These are phyloP conservation scores for Pharus latifolius DNA, from an alignment of 176 grass and related monocot species.

Conservation along the genomic window DNA sequence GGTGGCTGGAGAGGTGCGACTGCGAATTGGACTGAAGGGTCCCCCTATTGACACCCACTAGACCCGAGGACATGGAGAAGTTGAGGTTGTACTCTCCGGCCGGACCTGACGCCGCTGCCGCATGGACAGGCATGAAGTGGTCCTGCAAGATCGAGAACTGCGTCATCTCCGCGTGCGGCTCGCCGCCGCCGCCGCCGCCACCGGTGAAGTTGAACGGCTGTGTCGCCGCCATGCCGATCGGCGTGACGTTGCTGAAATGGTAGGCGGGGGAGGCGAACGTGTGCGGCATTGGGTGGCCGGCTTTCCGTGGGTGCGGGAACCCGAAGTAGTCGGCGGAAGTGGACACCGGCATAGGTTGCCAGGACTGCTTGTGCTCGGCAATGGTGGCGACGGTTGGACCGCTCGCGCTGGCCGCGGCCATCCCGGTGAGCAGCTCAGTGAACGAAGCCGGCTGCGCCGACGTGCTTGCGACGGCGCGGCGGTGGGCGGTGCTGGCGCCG, in stretches of 20 bases:
- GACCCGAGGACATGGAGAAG: slow-evolving; percentile 75
- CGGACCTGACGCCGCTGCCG: slow-evolving; percentile 9
- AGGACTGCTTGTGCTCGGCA: slow-evolving; percentile 26
- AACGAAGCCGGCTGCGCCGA: slow-evolving; percentile 43
- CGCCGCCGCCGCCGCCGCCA: neutral
- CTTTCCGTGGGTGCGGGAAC: slow-evolving; percentile 29
- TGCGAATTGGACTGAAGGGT: slow-evolving; percentile 99
- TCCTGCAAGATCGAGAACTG: slow-evolving; percentile 74
- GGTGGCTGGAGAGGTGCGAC: slow-evolving; percentile 37
- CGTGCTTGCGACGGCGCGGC: neutral
- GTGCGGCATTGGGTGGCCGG: slow-evolving; percentile 5
- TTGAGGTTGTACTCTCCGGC: slow-evolving; percentile 69
- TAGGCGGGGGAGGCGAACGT: slow-evolving; percentile 29
- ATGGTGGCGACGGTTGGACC: neutral
- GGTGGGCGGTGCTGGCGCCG: too few relatives aligned
- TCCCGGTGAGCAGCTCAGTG: slow-evolving; percentile 70
- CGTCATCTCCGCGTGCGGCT: slow-evolving; percentile 45
- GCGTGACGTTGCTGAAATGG: slow-evolving; percentile 22
- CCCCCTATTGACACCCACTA: slow-evolving; percentile 76
- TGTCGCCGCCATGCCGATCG: slow-evolving; percentile 10
- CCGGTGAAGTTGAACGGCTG: slow-evolving; percentile 21
- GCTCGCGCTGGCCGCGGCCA: slow-evolving; percentile 16
- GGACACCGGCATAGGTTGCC: slow-evolving; percentile 27
- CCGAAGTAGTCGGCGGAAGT: slow-evolving; percentile 47
- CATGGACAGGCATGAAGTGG: slow-evolving; percentile 45